These are phyloP conservation scores for Danielia reshetovae DNA, from an alignment of 805 yeast genomes.

Conservation along the genomic window DNA sequence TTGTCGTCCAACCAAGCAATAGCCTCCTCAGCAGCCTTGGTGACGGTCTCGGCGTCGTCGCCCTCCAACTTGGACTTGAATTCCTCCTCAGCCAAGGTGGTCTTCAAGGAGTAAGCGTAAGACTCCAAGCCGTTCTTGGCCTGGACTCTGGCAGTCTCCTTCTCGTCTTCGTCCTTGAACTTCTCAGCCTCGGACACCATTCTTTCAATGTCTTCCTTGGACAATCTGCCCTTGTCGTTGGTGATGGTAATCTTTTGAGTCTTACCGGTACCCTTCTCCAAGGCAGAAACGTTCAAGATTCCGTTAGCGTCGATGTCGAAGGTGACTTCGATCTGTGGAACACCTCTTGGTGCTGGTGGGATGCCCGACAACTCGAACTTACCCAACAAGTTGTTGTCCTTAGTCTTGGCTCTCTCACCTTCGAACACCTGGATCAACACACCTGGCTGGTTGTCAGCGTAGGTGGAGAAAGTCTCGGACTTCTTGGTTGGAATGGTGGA, in stretches of 20 bases:
- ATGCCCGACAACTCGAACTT: conserved; percentile 95
- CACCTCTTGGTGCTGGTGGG: conserved; percentile 99
- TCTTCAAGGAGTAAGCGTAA: conserved; percentile 89
- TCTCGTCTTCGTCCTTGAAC: conserved; percentile 57
- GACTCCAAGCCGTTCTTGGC: conserved; percentile 96
- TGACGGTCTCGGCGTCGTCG: conserved; percentile 62
- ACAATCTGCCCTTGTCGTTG: conserved; percentile 97
- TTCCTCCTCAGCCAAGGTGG: conserved; percentile 50
- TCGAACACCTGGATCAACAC: conserved; percentile 94
- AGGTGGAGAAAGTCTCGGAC: conserved; percentile 94
- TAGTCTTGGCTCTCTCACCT: conserved; percentile 97
- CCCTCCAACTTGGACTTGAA: conserved; percentile 63
- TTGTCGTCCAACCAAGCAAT: conserved; percentile 90
- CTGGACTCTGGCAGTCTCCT: conserved; percentile 87
- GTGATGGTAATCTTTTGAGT: conserved; percentile 95
- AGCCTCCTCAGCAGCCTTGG: conserved; percentile 80
- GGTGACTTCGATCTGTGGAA: conserved; percentile 96
- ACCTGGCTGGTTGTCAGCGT: conserved; percentile 98
- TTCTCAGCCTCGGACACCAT: conserved; percentile 98
- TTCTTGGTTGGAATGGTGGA: conserved; percentile 97
- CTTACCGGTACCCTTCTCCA: conserved; percentile 98
- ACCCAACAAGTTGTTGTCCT: conserved; percentile 95
- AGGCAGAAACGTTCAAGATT: conserved; percentile 91
- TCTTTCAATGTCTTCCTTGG: conserved; percentile 96
- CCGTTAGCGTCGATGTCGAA: conserved; percentile 97